Evolutionary conservation across 768 basidiomycete genomes (phyloP), one percentile per base, ranked within the genome.

Genomic region (Dacryopinax spathularia): DNA sequence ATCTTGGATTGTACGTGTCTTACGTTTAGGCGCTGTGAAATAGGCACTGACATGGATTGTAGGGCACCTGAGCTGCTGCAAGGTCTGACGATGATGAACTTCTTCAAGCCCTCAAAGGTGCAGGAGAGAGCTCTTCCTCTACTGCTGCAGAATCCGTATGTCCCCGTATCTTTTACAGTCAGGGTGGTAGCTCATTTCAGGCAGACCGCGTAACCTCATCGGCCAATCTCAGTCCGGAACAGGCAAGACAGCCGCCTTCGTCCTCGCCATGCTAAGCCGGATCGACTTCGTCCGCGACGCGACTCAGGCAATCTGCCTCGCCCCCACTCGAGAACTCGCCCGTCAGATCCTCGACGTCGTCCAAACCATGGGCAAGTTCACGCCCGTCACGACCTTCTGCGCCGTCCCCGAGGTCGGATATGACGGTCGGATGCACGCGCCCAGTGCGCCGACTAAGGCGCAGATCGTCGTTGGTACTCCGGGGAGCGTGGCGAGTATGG

Each of bases 151-250:
- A 87, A 95, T 70, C 96, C 95, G 93, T 96, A 69, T 69, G 87
- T 77, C 13, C 13, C 15, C 15, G 1, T 2, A n/a, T 43, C 37
- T 35, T 15, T 29, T 61, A 34, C 36, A 33, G 2, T 15, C 27
- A 20, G 27, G 31, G 34, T 20, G 12, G 9, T 20, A 15, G 25
- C 43, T 44, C 43, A 44, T 13, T 15, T 44, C 43, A 13, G n/a
- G 0, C 71, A 99, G 95, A n/a, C 88, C 95, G 12, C 87, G 86
- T 61, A 98, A 98, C 75, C 94, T 98, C 88, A 98, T 98, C 72
- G 96, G 93, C 18, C 96, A 99, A 77, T 98, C 94, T 61, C 96
- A 99, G 71, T 98, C 96, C 34, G 96, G 96, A 36, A 99, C 96
- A 9, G 96, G 96, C 60, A 99, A 99, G 78, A 98, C 96, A 1